Base-by-base conservation (phyloP, 2,329 filamentous ascomycete genomes). In the Fusarium concolor region DNA sequence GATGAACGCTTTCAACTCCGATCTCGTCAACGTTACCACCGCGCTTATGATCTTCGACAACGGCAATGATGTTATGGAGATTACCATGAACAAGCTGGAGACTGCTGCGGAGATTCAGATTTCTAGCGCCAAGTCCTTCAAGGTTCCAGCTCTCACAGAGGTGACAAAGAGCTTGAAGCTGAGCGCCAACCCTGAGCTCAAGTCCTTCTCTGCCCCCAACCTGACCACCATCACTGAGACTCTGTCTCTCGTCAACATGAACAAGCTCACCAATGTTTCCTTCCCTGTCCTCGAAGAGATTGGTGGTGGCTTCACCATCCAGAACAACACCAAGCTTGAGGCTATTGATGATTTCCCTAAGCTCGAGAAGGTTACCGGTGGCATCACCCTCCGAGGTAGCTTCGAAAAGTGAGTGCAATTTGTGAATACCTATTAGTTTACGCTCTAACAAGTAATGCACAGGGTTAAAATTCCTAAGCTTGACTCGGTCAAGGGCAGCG, bases 121-220 rank as follows among this genome's bases (percentile, higher is more conserved):
- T 72, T 87, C 87, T 79, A 95, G 96, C 83, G 89, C 93, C 79
- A 91, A 90, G 76, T 85, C 83, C 68, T 87, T 98, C 79, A 84
- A 83, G 44, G 84, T 94, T 39, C 93, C 95, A 41, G 89, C 90
- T 22, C 88, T 99, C 56, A 79, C 86, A 71, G 82, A 82, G 51
- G 88, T 97, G 74, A 92, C 91, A 79, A 89, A 90, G 76, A 93
- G 93, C 59, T 86, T 97, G 75, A 91, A 91, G 76, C 92, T 98
- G 79, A 93, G 93, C 83, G 90, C 88, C 76, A 95, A 94, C 88
- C 76, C 77, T 53, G 87, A 85, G 77, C 88, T 95, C 76, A 76
- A 80, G 57, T 80, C 77, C 47, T 86, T 93, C 78, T 70, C 76
- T 39, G 87, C 89, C 52, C 87, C 90, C 68, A 94, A 93, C 85